Conservation (phyloP, 768 basidiomycete genomes). For the Sporobolomyces phaffii region DNA sequence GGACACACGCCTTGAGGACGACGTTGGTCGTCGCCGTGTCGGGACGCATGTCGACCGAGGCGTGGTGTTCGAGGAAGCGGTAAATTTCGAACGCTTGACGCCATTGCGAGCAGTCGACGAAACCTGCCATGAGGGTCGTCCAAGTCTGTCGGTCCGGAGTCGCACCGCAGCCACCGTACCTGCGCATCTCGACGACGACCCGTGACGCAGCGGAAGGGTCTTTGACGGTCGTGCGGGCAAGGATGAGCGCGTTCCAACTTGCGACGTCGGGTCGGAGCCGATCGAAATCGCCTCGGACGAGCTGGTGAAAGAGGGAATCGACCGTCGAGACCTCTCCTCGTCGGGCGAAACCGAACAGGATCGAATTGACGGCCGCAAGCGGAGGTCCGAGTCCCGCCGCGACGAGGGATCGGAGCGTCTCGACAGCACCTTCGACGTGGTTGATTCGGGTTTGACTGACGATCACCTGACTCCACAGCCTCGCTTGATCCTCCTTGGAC, state of each 20-base stretch:
- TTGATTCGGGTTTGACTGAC: constrained; percentile 37
- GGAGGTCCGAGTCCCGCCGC: constrained; percentile 12
- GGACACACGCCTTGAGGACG: constrained; percentile 74
- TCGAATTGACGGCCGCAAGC: constrained; percentile 32
- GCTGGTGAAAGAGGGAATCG: constrained; percentile 37
- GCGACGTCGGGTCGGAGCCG: constrained; percentile 30
- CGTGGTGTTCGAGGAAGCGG: constrained; percentile 52
- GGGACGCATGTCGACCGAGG: constrained; percentile 47
- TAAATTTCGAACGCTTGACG: constrained; percentile 64
- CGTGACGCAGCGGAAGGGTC: constrained; percentile 42
- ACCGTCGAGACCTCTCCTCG: constrained; percentile 38
- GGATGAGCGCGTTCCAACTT: constrained; percentile 44
- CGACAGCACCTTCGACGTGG: constrained; percentile 30
- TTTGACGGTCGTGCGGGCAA: constrained; percentile 39
- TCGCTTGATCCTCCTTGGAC: constrained; percentile 9
- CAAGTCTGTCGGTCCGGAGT: constrained; percentile 40
- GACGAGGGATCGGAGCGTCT: constrained; percentile 25
- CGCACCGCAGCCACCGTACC: constrained; percentile 31
- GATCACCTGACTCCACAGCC: constrained; percentile 32
- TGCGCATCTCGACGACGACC: constrained; percentile 42
- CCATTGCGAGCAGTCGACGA: constrained; percentile 77
- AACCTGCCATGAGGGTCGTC: constrained; percentile 69
- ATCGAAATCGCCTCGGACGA: constrained; percentile 25
- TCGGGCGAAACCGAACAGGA: constrained; percentile 37
- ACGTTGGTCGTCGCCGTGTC: constrained; percentile 59